Evolutionary conservation across 106 monocot genomes (phyloP).

Genomic region (Dioscorea zingiberensis): DNA sequence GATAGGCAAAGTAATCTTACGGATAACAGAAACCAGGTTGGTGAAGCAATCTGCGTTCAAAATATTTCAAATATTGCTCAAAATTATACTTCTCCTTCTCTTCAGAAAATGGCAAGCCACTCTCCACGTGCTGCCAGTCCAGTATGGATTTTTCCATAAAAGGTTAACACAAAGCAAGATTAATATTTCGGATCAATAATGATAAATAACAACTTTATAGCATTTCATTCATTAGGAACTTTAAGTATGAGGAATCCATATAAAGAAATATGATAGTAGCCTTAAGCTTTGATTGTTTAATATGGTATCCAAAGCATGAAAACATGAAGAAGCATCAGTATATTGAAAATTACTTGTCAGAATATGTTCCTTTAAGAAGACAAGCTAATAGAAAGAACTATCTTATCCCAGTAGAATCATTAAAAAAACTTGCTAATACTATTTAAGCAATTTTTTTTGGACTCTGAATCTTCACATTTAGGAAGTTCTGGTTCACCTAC

Average conservation of each 20-base stretch:
- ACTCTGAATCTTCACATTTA: too few relatives aligned
- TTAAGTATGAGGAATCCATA: not conserved
- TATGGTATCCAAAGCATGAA: too few relatives aligned
- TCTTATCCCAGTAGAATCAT: too few relatives aligned
- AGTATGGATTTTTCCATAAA: slow-evolving; percentile 9
- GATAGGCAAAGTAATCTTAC: slow-evolving; percentile 23
- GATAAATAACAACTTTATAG: not conserved
- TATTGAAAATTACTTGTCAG: too few relatives aligned
- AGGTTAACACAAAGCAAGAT: not conserved
- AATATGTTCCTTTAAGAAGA: too few relatives aligned
- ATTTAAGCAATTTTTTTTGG: too few relatives aligned
- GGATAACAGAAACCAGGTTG: slow-evolving; percentile 34
- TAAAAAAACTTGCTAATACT: too few relatives aligned
- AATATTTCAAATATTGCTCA: slow-evolving; percentile 27
- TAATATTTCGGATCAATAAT: not conserved
- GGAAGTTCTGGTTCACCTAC: too few relatives aligned
- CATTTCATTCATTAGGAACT: not conserved
- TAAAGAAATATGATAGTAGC: not conserved
- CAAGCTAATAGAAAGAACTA: too few relatives aligned
- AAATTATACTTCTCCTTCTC: slow-evolving; percentile 28
- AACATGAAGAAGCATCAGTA: too few relatives aligned
- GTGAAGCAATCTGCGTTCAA: slow-evolving; percentile 20
- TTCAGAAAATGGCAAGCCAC: slow-evolving; percentile 4
- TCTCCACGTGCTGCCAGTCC: slow-evolving; percentile 2
- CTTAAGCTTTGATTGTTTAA: too few relatives aligned